A percentile compares a stretch with the other conserved stretches of the same genome.
phyloP scores from a whole-genome alignment of 2,329 filamentous ascomycete species.

The Neopestalotiopsis rosae region DNA sequence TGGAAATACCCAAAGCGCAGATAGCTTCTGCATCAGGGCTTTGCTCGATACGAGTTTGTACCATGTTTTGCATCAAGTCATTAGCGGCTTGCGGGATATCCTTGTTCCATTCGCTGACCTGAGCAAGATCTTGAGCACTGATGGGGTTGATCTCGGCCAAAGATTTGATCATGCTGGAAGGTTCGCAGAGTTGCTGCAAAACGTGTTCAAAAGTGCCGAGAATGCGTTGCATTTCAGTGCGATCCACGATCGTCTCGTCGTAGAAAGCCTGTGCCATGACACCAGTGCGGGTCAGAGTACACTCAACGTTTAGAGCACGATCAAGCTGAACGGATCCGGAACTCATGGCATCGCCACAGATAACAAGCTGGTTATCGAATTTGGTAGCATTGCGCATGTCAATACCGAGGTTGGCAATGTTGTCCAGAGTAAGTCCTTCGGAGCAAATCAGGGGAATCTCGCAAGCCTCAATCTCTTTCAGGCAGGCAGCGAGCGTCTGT shows the following conservation, averaged over 20 bases:
- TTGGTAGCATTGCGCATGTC: constrained; percentile 19
- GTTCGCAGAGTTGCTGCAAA: constrained; percentile 7
- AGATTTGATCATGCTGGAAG: constrained; percentile 14
- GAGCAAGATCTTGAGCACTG: constrained; percentile 9
- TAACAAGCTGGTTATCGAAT: constrained; percentile 18
- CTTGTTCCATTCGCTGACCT: constrained; percentile 14
- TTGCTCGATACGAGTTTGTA: neutral
- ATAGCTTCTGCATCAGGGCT: constrained; percentile 12
- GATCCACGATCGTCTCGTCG: constrained; percentile 9
- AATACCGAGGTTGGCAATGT: constrained; percentile 8
- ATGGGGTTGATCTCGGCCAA: constrained; percentile 8
- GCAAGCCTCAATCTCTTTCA: neutral
- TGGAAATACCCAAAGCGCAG: constrained; percentile 12
- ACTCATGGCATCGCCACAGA: constrained; percentile 10
- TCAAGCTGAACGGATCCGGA: constrained; percentile 14
- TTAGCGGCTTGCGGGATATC: constrained; percentile 12
- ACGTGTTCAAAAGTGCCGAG: constrained; percentile 16
- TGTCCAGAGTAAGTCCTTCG: constrained; percentile 6
- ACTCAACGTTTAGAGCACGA: constrained; percentile 14
- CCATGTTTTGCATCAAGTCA: constrained; percentile 8
- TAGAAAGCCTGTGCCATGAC: constrained; percentile 17
- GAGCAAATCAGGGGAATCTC: constrained; percentile 6
- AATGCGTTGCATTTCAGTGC: constrained; percentile 17
- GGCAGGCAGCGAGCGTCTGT: constrained; percentile 1
- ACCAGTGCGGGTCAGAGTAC: constrained; percentile 10